A percentile compares a stretch with the other conserved stretches of the same genome.
phyloP scores from a whole-genome alignment of 805 yeast species.

The Pichia deserticola region DNA sequence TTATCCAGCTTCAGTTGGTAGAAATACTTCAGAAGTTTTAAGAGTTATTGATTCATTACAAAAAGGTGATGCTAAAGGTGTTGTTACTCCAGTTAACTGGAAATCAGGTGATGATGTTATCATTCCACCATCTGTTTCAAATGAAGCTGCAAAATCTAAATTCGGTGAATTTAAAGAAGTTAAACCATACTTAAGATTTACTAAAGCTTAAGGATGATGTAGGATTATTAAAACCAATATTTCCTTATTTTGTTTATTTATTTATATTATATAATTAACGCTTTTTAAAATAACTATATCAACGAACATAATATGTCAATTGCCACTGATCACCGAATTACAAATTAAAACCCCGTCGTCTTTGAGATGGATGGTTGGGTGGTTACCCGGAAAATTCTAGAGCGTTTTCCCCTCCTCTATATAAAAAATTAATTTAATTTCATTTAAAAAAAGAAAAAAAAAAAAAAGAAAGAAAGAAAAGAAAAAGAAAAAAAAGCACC shows the following conservation, averaged over 20 bases:
- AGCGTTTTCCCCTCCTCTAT: too few species aligned
- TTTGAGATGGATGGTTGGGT: too few species aligned
- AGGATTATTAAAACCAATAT: not conserved
- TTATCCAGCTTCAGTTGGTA: conserved; percentile 91
- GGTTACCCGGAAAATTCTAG: too few species aligned
- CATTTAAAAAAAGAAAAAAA: too few species aligned
- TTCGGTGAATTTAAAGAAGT: conserved; percentile 81
- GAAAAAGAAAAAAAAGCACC: too few species aligned
- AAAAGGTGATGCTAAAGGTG: conserved; percentile 71
- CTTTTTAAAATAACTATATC: too few species aligned
- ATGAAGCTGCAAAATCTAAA: conserved; percentile 71
- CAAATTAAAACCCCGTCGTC: too few species aligned
- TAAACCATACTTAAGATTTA: conserved; percentile 84
- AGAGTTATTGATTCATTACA: conserved; percentile 88
- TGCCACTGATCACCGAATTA: too few species aligned
- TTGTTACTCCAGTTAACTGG: conserved; percentile 93
- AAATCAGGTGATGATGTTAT: conserved; percentile 83
- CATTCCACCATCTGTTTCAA: conserved; percentile 78
- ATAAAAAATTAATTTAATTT: too few species aligned
- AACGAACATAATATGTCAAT: too few species aligned
- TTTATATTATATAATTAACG: too few species aligned
- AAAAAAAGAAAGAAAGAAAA: too few species aligned
- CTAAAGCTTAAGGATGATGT: conserved; percentile 22
- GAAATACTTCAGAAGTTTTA: conserved; percentile 88
- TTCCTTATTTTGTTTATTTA: not conserved